Evolutionary conservation across 2,329 filamentous ascomycete species (phyloP).

Genomic region (Lecanicillium sp.): DNA sequence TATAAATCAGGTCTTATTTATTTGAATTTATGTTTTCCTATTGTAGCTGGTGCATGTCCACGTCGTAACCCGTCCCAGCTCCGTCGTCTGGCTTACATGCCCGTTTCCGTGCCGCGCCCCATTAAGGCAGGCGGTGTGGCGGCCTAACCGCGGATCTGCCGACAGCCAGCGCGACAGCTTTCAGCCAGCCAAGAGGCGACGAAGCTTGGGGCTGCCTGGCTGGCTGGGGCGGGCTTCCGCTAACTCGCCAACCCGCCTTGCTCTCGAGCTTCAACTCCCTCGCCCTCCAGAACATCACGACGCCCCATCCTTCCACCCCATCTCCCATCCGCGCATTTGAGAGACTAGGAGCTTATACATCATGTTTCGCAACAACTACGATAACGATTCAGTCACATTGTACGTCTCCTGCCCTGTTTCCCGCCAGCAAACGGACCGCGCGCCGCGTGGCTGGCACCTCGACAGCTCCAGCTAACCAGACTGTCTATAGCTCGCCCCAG

Average conservation of each 20-base stretch:
- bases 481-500: conserved; percentile 75
- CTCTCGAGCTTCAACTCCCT: conserved; percentile 5
- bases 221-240: too few relatives aligned
- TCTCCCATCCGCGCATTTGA: background rate
- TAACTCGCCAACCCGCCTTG: conserved; percentile 13
- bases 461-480: conserved; percentile 21
- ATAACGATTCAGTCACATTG: conserved; percentile 99
- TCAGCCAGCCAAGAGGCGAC: conserved; percentile 16
- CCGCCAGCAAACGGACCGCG: conserved; percentile 8
- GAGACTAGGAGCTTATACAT: conserved; percentile 30
- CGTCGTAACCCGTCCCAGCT: too few relatives aligned
- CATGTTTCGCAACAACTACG: conserved; percentile 99
- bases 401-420: conserved; percentile 42
- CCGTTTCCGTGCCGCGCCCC: conserved; percentile 4
- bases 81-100: background rate
- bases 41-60: background rate
- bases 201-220: conserved; percentile 20
- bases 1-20: background rate
- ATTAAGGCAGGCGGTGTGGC: conserved; percentile 18
- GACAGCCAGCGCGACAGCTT: conserved; percentile 10
- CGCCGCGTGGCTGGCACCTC: conserved; percentile 11
- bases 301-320: conserved; percentile 4
- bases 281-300: background rate
- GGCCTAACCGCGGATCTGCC: conserved; percentile 14
- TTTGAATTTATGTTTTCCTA: background rate